These are phyloP conservation scores for Penicillium daleae DNA, from an alignment of 495 filamentous ascomycete species.

Conservation along the genomic window DNA sequence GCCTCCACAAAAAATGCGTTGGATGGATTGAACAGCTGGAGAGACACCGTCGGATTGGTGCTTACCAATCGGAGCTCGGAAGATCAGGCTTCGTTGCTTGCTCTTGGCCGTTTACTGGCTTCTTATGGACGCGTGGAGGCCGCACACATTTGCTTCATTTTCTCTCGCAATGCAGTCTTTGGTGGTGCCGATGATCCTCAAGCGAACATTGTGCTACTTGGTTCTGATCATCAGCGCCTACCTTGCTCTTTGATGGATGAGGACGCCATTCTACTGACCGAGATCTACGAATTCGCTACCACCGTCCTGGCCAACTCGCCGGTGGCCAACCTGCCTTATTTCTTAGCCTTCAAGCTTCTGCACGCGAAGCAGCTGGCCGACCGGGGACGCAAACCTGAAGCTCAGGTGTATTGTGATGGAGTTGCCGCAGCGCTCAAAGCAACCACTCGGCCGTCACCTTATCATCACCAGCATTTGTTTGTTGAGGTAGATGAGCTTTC, in stretches of 20 bases:
- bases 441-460: slow-evolving; percentile 79
- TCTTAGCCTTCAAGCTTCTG: slow-evolving; percentile 86
- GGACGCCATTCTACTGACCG: slow-evolving; percentile 84
- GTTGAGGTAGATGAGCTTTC: slow-evolving; percentile 79
- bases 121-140: slow-evolving; percentile 89
- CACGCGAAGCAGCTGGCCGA: slow-evolving; percentile 85
- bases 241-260: slow-evolving; percentile 73
- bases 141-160: slow-evolving; percentile 85
- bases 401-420: slow-evolving; percentile 87
- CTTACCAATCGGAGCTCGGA: slow-evolving; percentile 83
- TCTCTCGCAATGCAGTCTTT: slow-evolving; percentile 63
- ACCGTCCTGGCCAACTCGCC: slow-evolving; percentile 63
- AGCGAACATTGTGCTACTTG: slow-evolving; percentile 79
- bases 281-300: slow-evolving; percentile 88
- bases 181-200: slow-evolving; percentile 84
- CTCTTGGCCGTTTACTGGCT: slow-evolving; percentile 81
- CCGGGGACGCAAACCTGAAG: slow-evolving; percentile 77
- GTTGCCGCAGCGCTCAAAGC: slow-evolving; percentile 79
- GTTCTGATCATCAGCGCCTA: slow-evolving; percentile 72
- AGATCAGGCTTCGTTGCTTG: slow-evolving; percentile 74
- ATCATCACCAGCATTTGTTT: slow-evolving; percentile 77
- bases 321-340: slow-evolving; percentile 70
- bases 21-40: slow-evolving; percentile 90
- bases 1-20: slow-evolving; percentile 71
- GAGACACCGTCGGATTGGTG: slow-evolving; percentile 83